Evolutionary conservation across 345 rosid genomes (phyloP).

Genomic region (Ceriops zippeliana): DNA sequence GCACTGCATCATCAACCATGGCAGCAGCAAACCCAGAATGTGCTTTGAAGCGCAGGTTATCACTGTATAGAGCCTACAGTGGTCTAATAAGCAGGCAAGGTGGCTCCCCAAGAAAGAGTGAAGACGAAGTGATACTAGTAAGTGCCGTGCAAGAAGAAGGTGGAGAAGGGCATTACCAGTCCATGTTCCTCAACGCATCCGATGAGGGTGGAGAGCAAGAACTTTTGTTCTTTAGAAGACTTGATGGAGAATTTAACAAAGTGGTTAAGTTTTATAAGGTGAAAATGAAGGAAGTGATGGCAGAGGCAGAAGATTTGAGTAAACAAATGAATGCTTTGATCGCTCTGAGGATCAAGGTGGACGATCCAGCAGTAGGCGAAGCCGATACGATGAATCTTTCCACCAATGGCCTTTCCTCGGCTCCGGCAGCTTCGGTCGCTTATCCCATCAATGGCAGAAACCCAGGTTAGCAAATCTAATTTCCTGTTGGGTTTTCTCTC

Average conservation of each 20-base stretch:
- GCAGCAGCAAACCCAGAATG: constrained; percentile 10
- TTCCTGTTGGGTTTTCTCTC: background rate
- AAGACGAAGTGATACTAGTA: constrained; percentile 57
- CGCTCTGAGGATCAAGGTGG: constrained; percentile 65
- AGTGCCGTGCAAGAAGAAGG: constrained; percentile 28
- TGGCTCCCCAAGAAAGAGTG: constrained; percentile 33
- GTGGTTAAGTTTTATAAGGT: constrained; percentile 49
- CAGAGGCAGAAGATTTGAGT: constrained; percentile 66
- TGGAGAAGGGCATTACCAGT: constrained; percentile 27
- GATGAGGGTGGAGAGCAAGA: constrained; percentile 62
- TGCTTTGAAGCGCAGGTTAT: constrained; percentile 32
- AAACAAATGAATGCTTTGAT: constrained; percentile 74
- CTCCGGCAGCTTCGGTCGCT: constrained; percentile 20
- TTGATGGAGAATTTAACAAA: constrained; percentile 71
- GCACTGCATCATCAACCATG: constrained; percentile 11
- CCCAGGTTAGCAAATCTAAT: constrained; percentile 20
- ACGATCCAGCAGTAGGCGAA: constrained; percentile 35
- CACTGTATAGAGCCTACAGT: constrained; percentile 73
- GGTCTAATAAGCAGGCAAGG: constrained; percentile 45
- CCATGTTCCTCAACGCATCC: constrained; percentile 45
- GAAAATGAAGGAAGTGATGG: constrained; percentile 46
- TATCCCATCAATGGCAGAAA: constrained; percentile 21
- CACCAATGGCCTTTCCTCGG: constrained; percentile 9
- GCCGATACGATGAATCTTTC: constrained; percentile 19
- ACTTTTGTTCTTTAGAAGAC: constrained; percentile 49